These are phyloP conservation scores for Penicillium expansum DNA, from an alignment of 2,329 filamentous ascomycete genomes.

Conservation along the genomic window DNA sequence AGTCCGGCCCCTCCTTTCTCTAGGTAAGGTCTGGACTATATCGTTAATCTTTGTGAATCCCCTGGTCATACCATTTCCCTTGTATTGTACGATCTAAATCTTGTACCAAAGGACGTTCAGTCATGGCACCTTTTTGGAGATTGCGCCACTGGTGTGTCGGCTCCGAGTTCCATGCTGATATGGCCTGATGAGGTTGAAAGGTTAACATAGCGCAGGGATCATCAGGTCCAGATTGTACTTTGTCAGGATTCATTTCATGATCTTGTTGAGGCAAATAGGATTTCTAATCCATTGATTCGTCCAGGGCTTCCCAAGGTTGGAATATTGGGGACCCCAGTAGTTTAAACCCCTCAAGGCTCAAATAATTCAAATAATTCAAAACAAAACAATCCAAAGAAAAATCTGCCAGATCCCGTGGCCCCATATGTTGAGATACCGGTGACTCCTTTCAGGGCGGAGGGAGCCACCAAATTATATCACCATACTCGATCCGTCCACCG, in stretches of 20 bases:
- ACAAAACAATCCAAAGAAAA: constrained; percentile 5
- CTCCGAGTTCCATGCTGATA: background rate
- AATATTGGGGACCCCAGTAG: background rate
- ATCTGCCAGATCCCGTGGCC: constrained; percentile 14
- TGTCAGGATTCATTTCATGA: background rate
- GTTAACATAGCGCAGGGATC: background rate
- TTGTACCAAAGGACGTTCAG: background rate
- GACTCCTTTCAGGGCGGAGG: constrained; percentile 22
- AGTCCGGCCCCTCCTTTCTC: background rate
- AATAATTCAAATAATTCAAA: background rate
- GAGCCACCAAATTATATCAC: constrained; percentile 11
- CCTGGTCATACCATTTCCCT: background rate
- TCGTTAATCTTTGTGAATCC: background rate
- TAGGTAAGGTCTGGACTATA: background rate
- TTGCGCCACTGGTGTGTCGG: background rate
- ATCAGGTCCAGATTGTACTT: background rate
- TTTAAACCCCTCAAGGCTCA: background rate
- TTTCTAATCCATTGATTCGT: background rate
- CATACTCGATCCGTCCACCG: constrained; percentile 19
- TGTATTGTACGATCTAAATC: background rate
- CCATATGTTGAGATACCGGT: constrained; percentile 12
- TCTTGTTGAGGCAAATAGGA: background rate
- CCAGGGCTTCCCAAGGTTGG: background rate
- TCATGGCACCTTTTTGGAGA: background rate
- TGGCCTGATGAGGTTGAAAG: constrained; percentile 2